Conservation (phyloP, 805 yeast genomes). For the Barnettozyma siamensis region DNA sequence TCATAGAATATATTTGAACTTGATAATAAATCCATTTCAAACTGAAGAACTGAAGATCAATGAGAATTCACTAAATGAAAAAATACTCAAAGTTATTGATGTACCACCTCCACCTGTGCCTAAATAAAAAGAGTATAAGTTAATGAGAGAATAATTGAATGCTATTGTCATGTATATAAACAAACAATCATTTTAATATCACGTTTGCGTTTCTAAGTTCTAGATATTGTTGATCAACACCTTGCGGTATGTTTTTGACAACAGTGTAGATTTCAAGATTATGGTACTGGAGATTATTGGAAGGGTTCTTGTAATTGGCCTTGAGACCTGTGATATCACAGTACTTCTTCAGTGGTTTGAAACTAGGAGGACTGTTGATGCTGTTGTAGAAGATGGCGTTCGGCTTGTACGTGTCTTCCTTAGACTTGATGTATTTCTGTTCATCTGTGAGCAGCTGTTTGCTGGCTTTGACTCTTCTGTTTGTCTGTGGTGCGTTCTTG, state of each 20-base stretch:
- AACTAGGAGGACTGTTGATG: conserved; percentile 81
- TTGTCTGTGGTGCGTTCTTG: conserved; percentile 43
- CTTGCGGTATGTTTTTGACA: conserved; percentile 76
- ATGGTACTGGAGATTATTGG: conserved; percentile 70
- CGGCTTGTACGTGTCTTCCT: conserved; percentile 27
- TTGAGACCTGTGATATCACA: conserved; percentile 92
- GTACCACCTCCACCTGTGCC: conserved; percentile 3
- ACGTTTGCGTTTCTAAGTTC: conserved; percentile 86
- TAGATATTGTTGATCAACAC: conserved; percentile 89
- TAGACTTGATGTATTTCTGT: conserved; percentile 49
- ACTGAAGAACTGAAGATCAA: conserved; percentile 22
- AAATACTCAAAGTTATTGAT: conserved; percentile 13
- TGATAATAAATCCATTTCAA: conserved; percentile 62
- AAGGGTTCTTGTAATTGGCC: conserved; percentile 69
- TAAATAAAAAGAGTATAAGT: neutral
- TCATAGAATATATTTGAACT: conserved; percentile 48
- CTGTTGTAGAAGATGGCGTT: conserved; percentile 64
- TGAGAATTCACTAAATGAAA: conserved; percentile 15
- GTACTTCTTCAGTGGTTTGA: conserved; percentile 73
- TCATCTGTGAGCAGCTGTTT: conserved; percentile 77
- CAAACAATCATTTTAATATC: conserved; percentile 46
- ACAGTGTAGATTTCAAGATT: conserved; percentile 78
- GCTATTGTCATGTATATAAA: neutral
- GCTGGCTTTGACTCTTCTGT: conserved; percentile 64
- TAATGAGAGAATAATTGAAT: too few species aligned